These are phyloP conservation scores for Wickerhamomyces pijperi DNA, from an alignment of 805 yeast genomes.

Conservation along the genomic window DNA sequence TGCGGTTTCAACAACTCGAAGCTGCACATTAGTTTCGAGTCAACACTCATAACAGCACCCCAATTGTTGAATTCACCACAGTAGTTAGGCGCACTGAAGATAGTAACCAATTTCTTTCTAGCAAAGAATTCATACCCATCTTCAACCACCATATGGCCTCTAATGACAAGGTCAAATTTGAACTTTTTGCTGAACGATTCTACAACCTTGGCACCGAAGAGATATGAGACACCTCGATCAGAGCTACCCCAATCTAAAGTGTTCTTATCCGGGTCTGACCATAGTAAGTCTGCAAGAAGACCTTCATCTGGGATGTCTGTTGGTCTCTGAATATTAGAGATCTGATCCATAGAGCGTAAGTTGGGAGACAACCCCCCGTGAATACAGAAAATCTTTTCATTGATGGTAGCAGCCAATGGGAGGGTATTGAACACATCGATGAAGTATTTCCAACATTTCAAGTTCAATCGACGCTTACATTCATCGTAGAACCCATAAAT, in stretches of 20 bases:
- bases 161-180: conserved; percentile 63
- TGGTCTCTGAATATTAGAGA: conserved; percentile 63
- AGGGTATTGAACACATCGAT: conserved; percentile 91
- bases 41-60: conserved; percentile 98
- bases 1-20: conserved; percentile 86
- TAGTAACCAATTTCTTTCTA: conserved; percentile 62
- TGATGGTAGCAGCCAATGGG: conserved; percentile 93
- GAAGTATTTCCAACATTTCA: conserved; percentile 89
- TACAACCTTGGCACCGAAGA: conserved; percentile 67
- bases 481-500: conserved; percentile 98
- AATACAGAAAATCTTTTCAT: conserved; percentile 85
- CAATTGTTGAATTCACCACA: conserved; percentile 58
- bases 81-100: conserved; percentile 76
- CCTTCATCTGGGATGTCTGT: conserved; percentile 81
- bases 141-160: conserved; percentile 87
- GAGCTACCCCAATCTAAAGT: conserved; percentile 64
- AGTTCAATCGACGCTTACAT: conserved; percentile 86
- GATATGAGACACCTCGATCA: conserved; percentile 75
- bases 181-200: conserved; percentile 54
- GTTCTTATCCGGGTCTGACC: conserved; percentile 71
- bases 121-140: conserved; percentile 81
- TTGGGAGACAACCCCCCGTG: conserved; percentile 81
- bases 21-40: conserved; percentile 82
- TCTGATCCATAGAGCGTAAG: conserved; percentile 51
- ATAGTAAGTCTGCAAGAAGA: conserved; percentile 61